Evolutionary conservation across 2,329 filamentous ascomycete species (phyloP), one percentile per base, ranked within the genome.

Genomic region (Fonsecaea multimorphosa): DNA sequence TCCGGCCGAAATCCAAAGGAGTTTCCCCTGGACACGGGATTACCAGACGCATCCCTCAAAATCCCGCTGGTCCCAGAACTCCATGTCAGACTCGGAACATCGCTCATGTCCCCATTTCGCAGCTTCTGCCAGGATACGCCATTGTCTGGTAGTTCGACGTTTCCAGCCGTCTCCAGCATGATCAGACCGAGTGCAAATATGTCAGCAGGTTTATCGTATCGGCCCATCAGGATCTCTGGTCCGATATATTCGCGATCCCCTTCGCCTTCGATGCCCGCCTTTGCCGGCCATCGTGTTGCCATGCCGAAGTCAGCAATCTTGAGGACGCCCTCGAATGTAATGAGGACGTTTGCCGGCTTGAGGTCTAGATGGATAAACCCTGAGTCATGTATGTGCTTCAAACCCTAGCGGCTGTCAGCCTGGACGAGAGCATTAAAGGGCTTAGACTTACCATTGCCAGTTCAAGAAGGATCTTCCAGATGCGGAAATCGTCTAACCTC

Each of bases 381-480:
- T 62, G 89, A 89, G 72, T 93, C 87, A 74, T 99, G 95, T 58
- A 99, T 95, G 68, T 94, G 90, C 77, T 92, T 90, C 68, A 99
- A 78, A 40, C 95, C 95, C 91, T 96, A 69, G 14, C 63, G 61
- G 46, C 65, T 55, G 68, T 80, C 71, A 76, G 73, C 67, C 29
- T 36, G 40, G 8, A n/a, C 40, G 22, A 29, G 44, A 54, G 40
- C 16, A 16, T 27, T 27, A 34, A 19, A 24, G 38, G 7, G 29
- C n/a, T 49, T 49, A 12, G 53, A 83, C 90, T 80, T 86, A 95
- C 92, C 83, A 90, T 82, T 73, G 89, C 86, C 65, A 97, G 79
- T 77, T 99, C 95, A 49, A 97, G 86, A 72, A 98, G 82, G 64
- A 98, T 94, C 81, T 99, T 99, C 92, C 95, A 99, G 77, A 98